Conservation (phyloP, 106 monocot genomes). For the Dioscorea alata region DNA sequence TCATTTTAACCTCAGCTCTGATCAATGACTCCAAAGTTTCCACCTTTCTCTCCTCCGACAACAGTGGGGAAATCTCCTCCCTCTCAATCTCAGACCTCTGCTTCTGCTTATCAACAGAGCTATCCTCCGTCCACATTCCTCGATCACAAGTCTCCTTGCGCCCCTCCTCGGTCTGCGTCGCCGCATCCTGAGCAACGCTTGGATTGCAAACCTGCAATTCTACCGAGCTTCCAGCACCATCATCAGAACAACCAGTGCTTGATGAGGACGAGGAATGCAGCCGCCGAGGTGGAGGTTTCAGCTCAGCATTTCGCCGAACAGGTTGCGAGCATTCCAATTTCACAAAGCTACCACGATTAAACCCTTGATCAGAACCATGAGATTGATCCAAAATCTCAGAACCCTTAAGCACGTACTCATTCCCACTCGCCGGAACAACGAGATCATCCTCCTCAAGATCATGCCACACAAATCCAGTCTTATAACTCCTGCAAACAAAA, state of each 20-base stretch:
- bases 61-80: slow-evolving; percentile 30
- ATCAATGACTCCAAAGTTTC: slow-evolving; percentile 69
- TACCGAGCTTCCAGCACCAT: neutral
- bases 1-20: slow-evolving; percentile 34
- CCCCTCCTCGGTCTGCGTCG: slow-evolving; percentile 54
- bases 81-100: slow-evolving; percentile 4
- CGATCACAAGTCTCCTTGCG: too few relatives aligned
- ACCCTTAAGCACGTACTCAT: slow-evolving; percentile 86
- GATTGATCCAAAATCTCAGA: slow-evolving; percentile 65
- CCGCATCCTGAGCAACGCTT: slow-evolving; percentile 31
- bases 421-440: slow-evolving; percentile 49
- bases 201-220: slow-evolving; percentile 31
- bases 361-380: slow-evolving; percentile 13
- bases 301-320: neutral
- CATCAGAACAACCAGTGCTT: too few relatives aligned
- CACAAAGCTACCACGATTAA: slow-evolving; percentile 8
- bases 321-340: too few relatives aligned
- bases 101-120: slow-evolving; percentile 8
- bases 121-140: neutral
- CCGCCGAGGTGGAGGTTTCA: neutral
- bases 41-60: slow-evolving; percentile 28
- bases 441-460: slow-evolving; percentile 76
- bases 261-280: too few relatives aligned
- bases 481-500: slow-evolving; percentile 56
- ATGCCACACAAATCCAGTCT: slow-evolving; percentile 93